Evolutionary conservation across 1,284 basidiomycete genomes (phyloP).

Genomic region (Mycena sp.): DNA sequence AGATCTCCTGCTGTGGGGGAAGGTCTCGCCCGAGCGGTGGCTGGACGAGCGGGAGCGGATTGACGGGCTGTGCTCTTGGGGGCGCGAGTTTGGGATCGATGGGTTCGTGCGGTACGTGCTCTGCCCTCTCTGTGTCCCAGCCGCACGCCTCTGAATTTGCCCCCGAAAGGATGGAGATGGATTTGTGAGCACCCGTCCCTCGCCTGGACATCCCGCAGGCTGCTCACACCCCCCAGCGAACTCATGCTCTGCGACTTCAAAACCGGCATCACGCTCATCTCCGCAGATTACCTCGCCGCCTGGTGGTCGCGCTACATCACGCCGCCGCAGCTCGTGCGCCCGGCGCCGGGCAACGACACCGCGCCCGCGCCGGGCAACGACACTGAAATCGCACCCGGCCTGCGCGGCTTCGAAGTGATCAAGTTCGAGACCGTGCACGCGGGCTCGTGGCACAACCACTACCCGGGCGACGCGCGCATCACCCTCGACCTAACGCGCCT

Average conservation of each 20-base stretch:
- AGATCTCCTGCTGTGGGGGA: constrained; percentile 52
- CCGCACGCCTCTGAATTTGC: neutral
- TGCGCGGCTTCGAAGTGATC: too few species aligned
- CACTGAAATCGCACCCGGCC: too few species aligned
- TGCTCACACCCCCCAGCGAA: neutral
- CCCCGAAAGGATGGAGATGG: constrained; percentile 57
- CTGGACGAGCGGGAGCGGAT: constrained; percentile 41
- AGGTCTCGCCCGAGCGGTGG: constrained; percentile 16
- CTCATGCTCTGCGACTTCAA: constrained; percentile 44
- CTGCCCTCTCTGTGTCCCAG: too few species aligned
- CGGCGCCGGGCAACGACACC: too few species aligned
- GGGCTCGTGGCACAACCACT: constrained; percentile 28
- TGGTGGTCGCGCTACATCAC: constrained; percentile 28
- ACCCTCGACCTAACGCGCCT: constrained; percentile 51
- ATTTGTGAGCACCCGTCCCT: constrained; percentile 49
- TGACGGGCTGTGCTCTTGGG: constrained; percentile 46
- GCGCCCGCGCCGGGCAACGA: too few species aligned
- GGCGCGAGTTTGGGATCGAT: constrained; percentile 44
- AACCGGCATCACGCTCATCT: constrained; percentile 44
- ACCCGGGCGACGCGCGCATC: constrained; percentile 54
- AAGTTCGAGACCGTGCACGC: constrained; percentile 6
- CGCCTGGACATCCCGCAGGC: neutral
- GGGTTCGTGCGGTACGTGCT: constrained; percentile 48
- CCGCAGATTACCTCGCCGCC: constrained; percentile 28
- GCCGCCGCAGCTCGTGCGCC: constrained; percentile 5